phyloP scores from a whole-genome alignment of 352 stramenopile species.

The Globisporangium barbulae region DNA sequence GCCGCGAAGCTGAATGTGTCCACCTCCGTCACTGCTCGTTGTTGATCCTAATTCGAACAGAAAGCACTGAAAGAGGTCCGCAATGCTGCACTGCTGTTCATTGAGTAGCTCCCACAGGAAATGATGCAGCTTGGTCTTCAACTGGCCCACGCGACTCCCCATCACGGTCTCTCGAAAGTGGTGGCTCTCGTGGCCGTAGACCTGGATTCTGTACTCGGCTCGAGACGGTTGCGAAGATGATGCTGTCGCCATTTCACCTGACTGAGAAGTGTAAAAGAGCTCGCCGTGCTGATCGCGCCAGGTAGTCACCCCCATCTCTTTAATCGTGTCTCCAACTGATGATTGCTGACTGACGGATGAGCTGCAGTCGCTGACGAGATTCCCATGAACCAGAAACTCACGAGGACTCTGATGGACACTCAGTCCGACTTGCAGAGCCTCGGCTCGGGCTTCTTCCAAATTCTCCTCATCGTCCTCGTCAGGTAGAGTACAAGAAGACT shows the following conservation, averaged over 20 bases:
- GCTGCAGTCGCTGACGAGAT: not conserved
- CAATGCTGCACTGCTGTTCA: conserved; percentile 12
- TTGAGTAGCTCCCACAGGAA: conserved; percentile 27
- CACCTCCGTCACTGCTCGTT: not conserved
- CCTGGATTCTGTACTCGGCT: not conserved
- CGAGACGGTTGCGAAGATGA: conserved; percentile 4
- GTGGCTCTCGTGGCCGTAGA: conserved; percentile 34
- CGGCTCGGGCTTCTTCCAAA: not conserved
- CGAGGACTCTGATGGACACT: conserved; percentile 1
- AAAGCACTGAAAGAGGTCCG: conserved; percentile 24
- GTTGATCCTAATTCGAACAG: not conserved
- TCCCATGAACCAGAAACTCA: conserved; percentile 2
- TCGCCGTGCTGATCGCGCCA: conserved; percentile 32
- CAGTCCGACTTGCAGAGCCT: not conserved
- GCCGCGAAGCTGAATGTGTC: conserved; percentile 7
- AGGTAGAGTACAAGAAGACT: not conserved
- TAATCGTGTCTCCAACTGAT: too few species aligned
- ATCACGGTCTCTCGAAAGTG: conserved; percentile 28
- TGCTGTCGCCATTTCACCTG: not conserved
- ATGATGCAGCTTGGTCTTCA: conserved; percentile 23
- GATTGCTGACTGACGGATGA: not conserved
- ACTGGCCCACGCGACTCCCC: conserved; percentile 19
- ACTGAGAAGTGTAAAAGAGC: conserved; percentile 26
- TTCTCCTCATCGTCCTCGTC: not conserved
- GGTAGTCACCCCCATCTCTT: conserved; percentile 12